Evolutionary conservation across 306 rosid genomes (phyloP), one percentile per base, ranked within the genome.

Genomic region (Dicorynia guianensis): DNA sequence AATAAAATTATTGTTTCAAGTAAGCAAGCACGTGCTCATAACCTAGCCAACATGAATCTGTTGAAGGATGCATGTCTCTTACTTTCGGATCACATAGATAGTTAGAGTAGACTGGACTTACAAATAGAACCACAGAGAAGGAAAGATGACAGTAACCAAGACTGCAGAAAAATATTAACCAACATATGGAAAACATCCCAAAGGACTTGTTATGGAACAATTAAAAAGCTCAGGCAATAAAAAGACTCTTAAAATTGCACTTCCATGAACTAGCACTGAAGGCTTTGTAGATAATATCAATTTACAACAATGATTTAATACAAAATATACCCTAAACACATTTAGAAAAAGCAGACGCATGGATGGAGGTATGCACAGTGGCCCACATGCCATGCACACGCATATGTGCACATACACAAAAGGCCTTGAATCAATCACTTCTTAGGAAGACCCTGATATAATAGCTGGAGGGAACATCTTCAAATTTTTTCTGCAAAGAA

Each of bases 271-370:
- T 5, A 40, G 48, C 39, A 13, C 48, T 69, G 48, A 73, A 67
- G 57, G 65, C 49, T 47, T 74, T 63, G 74, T 61, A 75, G 56
- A 56, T 69, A 62, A 56, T 43, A 59, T 67, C 75, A 43, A 75
- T 39, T 63, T 83, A 83, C 59, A 71, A 59, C 67, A 76, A 61
- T 46, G 53, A 44, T 46, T 72, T 71, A 72, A 67, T 76, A 76
- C 66, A 84, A 67, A 43, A 61, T 67, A 46, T 69, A 76, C 48
- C 42, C 15, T 36, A 66, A 67, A 76, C 76, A 54, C 48, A 75
- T 69, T 74, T 60, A 58, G 55, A 55, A 61, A 70, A 25, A 25
- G 30, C 30, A 25, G 30, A 25, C 30, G n/a, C 56, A 69, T 25
- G 34, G 44, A 56, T 30, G 25, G 33, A 74, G 20, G 59, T 46